These are phyloP conservation scores for Colletotrichum navitas DNA, from an alignment of 2,329 filamentous ascomycete species.

Conservation along the genomic window DNA sequence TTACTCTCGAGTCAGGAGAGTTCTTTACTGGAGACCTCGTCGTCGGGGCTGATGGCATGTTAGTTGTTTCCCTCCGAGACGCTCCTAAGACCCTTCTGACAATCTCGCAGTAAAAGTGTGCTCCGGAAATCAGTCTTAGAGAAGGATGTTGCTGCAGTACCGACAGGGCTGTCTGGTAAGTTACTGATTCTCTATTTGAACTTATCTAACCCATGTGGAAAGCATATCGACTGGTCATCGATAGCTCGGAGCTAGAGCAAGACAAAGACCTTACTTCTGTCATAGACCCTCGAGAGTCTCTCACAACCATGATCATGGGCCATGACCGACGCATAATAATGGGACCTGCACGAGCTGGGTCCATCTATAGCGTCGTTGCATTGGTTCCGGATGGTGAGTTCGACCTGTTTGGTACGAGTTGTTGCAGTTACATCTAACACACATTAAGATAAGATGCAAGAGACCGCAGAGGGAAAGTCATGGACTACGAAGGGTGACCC, in stretches of 20 bases:
- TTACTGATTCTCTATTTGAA: background rate
- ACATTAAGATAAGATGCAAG: conserved; percentile 51
- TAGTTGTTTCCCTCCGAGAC: background rate
- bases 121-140: conserved; percentile 42
- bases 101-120: conserved; percentile 1
- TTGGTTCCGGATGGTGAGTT: conserved; percentile 55
- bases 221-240: conserved; percentile 54
- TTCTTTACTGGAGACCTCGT: conserved; percentile 49
- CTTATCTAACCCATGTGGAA: background rate
- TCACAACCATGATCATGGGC: conserved; percentile 61
- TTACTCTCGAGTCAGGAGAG: conserved; percentile 52
- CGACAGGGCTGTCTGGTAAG: conserved; percentile 51
- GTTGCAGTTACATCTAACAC: background rate
- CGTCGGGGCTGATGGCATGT: conserved; percentile 55
- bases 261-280: conserved; percentile 42
- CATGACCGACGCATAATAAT: conserved; percentile 58
- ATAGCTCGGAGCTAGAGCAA: conserved; percentile 32
- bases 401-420: too few relatives aligned
- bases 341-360: conserved; percentile 57
- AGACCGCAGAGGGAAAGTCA: conserved; percentile 52
- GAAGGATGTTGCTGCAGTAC: conserved; percentile 43
- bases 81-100: background rate
- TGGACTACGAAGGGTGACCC: conserved; percentile 56
- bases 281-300: conserved; percentile 54
- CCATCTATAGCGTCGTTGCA: conserved; percentile 58